Evolutionary conservation across 345 rosid genomes (phyloP), one percentile per base, ranked within the genome.

Genomic region (Bretschneidera sinensis): DNA sequence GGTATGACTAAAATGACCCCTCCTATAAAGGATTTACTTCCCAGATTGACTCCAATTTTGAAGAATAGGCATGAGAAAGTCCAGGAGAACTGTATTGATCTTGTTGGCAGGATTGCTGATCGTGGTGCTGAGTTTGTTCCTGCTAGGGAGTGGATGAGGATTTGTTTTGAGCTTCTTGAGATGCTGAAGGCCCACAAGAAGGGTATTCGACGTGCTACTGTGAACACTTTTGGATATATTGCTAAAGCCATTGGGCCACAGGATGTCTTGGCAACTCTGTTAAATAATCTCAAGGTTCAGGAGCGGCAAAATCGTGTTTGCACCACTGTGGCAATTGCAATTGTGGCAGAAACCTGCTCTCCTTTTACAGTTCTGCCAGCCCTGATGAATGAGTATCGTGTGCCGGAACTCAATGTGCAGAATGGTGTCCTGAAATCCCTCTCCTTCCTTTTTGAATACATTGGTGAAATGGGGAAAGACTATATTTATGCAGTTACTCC

Each of bases 1-100:
- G 99, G 99, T 73, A 95, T 95, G 97, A 90, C 99, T 0, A 95
- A 95, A 75, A 95, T 91, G 99, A 91, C 99, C 19, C 99, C 99
- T 51, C 97, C 99, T 16, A 95, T 95, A 24, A 95, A 95, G 78
- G 99, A 95, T 74, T 77, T 95, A 77, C 99, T 95, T 70, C 99
- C 99, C 22, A 80, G 99, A 64, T 76, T 95, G 79, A 91, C 99
- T 1, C 99, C 99, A 3, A 88, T 95, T 55, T 75, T 95, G 88
- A 95, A 95, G 87, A 95, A 95, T 71, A 86, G 97, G 59, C 99
- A 95, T 24, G 99, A 95, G 86, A 95, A 95, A 66, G 97, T 95
- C 65, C 99, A 95, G 73, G 99, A 95, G 71, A 95, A 95, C 70
- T 95, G 99, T 62, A 91, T 95, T 49, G 99, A 94, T 60, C 97